Base-by-base conservation (phyloP, 495 filamentous ascomycete genomes). In the Chaetomium fimeti region DNA sequence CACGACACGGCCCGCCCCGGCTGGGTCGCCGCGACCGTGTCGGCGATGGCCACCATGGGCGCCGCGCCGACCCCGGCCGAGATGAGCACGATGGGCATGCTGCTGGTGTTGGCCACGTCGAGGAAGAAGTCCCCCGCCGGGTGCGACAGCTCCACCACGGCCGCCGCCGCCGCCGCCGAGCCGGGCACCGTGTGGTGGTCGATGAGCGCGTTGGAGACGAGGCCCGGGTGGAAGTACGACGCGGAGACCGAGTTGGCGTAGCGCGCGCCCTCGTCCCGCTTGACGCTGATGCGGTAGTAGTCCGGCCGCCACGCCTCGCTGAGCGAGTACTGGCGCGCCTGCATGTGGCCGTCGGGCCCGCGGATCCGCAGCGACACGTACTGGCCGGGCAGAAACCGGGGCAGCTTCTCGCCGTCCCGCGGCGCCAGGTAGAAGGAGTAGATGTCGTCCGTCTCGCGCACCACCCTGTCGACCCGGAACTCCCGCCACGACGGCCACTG, bases 241-340 rank as follows among this genome's bases (percentile, higher is more conserved):
- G 67, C 60, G n/a, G 70, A 72, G 9, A 75, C 69, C 29, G 82
- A 75, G 36, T 85, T 76, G 8, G 72, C 66, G 48, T 79, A 63
- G 43, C 77, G 63, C 20, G 84, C 63, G 27, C 84, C 87, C 5
- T 74, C 68, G 73, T 91, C 88, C 56, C 79, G 84, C 83, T 90
- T 89, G 65, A 92, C 83, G 59, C 79, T 87, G 76, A 91, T 87
- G 58, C 89, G 85, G 77, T 89, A 89, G 72, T 86, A 85, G 29
- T 83, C 79, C 22, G 75, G 68, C 1, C 74, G 71, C 6, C 85
- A 87, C 51, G 79, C 76, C 55, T 90, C 88, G 72, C 82, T 86
- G 56, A 92, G 84, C 20, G 85, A 88, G 76, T 91, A 92, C 78
- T 91, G 89, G 52, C 89, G 77, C n/a, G 82, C 78, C 74, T 92